phyloP scores from a whole-genome alignment of 1,284 basidiomycete genomes.

The Quambalaria eucalypti region DNA sequence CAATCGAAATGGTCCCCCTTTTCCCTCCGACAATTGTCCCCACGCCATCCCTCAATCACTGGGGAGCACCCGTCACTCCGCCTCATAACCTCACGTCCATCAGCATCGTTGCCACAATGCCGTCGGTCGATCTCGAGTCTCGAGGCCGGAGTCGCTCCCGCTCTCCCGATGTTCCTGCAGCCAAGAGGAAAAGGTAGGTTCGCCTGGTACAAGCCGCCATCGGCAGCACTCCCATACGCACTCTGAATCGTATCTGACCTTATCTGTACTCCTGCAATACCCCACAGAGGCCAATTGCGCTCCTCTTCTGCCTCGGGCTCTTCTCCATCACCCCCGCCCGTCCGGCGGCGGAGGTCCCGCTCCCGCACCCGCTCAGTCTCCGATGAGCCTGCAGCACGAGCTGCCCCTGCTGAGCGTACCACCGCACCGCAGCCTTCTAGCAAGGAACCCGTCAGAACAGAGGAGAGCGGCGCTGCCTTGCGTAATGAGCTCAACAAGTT shows the following conservation, averaged over 20 bases:
- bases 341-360: conserved; percentile 14
- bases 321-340: conserved; percentile 37
- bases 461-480: conserved; percentile 25
- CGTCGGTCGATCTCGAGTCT: neutral
- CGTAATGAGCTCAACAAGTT: conserved; percentile 34
- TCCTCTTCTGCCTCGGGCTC: neutral
- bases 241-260: neutral
- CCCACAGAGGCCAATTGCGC: neutral
- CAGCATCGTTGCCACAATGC: neutral
- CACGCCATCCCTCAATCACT: no score
- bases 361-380: neutral
- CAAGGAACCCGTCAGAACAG: neutral
- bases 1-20: no score
- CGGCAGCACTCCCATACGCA: neutral
- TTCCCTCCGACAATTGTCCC: no score
- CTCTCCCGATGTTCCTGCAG: neutral
- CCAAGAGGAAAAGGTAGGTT: conserved; percentile 1
- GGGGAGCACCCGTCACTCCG: no score
- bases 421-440: neutral
- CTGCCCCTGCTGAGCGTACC: neutral
- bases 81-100: no score
- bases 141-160: neutral
- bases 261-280: neutral
- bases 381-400: neutral
- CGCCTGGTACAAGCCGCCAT: neutral